A percentile compares a stretch with the other conserved stretches of the same genome.
These are phyloP conservation scores for Emergomyces pasteurianus DNA, from an alignment of 2,329 filamentous ascomycete species.

Conservation along the genomic window DNA sequence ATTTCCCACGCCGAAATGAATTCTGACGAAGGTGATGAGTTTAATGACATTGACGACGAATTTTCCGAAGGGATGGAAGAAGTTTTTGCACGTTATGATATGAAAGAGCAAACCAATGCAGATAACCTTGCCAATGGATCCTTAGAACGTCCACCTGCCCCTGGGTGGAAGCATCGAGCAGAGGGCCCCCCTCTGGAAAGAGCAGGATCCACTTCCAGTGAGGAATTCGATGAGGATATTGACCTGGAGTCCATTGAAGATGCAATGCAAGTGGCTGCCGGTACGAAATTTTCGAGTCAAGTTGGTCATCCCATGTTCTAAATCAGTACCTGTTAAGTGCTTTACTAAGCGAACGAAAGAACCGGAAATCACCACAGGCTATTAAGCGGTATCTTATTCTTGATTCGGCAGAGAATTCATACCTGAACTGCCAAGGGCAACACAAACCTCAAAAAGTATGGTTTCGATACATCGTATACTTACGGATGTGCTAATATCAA, in stretches of 20 bases:
- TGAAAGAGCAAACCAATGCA: constrained; percentile 2
- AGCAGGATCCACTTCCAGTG: constrained; percentile 46
- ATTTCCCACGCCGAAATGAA: not conserved
- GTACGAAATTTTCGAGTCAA: constrained; percentile 57
- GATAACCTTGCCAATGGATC: not conserved
- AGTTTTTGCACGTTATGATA: constrained; percentile 45
- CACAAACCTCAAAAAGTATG: constrained; percentile 59
- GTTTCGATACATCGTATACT: constrained; percentile 13
- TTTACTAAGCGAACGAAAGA: constrained; percentile 55
- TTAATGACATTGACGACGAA: constrained; percentile 56
- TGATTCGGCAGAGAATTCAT: constrained; percentile 58
- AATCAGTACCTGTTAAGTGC: constrained; percentile 10
- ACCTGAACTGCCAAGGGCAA: constrained; percentile 50
- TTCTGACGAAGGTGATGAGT: constrained; percentile 38
- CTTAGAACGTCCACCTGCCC: not conserved
- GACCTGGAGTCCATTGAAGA: constrained; percentile 55
- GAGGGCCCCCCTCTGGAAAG: constrained; percentile 28
- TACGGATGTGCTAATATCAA: constrained; percentile 6
- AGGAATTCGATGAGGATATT: constrained; percentile 61
- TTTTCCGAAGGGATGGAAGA: constrained; percentile 48
- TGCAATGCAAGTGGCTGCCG: constrained; percentile 46
- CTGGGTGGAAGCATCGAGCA: constrained; percentile 15
- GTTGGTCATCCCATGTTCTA: constrained; percentile 36
- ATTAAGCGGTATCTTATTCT: constrained; percentile 82
- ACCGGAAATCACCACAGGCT: constrained; percentile 50